Evolutionary conservation across 345 rosid genomes (phyloP), one percentile per base, ranked within the genome.

Genomic region (Lumnitzera littorea): DNA sequence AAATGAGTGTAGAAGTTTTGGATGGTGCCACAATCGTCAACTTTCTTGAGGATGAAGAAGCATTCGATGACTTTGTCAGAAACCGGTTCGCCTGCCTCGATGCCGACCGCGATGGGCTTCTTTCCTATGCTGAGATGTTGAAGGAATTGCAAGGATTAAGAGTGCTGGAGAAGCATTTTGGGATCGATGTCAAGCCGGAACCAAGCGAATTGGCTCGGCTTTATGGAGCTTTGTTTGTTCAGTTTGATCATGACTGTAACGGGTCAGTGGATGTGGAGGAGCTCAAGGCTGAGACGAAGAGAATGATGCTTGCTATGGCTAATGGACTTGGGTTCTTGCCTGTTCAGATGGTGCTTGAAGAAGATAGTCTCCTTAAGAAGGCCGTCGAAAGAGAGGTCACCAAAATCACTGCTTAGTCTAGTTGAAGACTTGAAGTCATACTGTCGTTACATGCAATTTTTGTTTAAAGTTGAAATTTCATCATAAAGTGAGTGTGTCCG

Each of bases 311-410:
- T 13, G 81, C 81, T 14, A 73, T 80, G 78, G 82, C 84, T 11
- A 66, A 49, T 14, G 87, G 78, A 15, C 49, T 82, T 46, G 80
- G 84, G 11, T 78, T 78, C 72, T 62, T 76, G 74, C 77, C 90
- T 3, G 58, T 75, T 29, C 79, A 77, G 53, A 82, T 79, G 86
- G 72, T 65, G 43, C 70, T 76, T 11, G 85, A 83, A 70, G 71
- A 75, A 55, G 83, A 76, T 24, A 70, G 82, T 59, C 55, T 79
- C 54, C 48, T 83, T 69, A 75, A 20, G 20, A 20, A 20, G 20
- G 20, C 20, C 20, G 20, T 20, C 20, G 20, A 20, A 20, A 20
- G 20, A 20, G 20, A 20, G 20, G 20, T 20, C 20, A 20, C 20
- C 20, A 20, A 20, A 20, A 57, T 27, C 31, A 27, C 31, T 27